Evolutionary conservation across 1,284 basidiomycete species (phyloP).

Genomic region (Ceratorhiza oryzae-sativae): DNA sequence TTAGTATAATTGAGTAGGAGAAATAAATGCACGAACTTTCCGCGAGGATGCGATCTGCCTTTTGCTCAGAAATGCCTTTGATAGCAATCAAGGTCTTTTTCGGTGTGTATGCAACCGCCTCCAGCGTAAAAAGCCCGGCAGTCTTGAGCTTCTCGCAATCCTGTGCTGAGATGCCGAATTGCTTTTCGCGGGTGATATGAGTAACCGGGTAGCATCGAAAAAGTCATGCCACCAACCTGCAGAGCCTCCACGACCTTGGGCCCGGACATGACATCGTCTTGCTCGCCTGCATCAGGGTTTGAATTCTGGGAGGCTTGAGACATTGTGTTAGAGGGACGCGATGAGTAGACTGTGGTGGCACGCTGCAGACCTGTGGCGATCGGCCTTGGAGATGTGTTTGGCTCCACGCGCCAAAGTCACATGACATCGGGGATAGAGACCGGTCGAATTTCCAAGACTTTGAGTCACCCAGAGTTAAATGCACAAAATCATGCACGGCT

Average conservation of each 20-base stretch:
- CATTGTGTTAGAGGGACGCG: constrained; percentile 45
- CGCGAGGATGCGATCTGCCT: constrained; percentile 94
- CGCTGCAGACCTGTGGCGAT: constrained; percentile 32
- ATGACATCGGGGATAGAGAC: constrained; percentile 16
- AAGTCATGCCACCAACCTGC: constrained; percentile 53
- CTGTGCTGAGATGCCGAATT: constrained; percentile 87
- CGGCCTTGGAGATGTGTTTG: constrained; percentile 35
- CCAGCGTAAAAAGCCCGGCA: constrained; percentile 92
- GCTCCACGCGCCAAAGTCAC: constrained; percentile 34
- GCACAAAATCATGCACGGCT: constrained; percentile 24
- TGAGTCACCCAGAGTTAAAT: constrained; percentile 1
- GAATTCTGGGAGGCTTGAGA: constrained; percentile 60
- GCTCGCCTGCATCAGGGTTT: constrained; percentile 53
- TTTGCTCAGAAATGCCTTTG: constrained; percentile 97
- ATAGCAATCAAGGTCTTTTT: constrained; percentile 92
- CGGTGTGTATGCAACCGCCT: constrained; percentile 96
- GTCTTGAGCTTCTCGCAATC: constrained; percentile 98
- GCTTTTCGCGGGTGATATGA: constrained; percentile 51
- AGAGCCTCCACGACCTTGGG: constrained; percentile 85
- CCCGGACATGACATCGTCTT: constrained; percentile 67
- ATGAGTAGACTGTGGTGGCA: constrained; percentile 18
- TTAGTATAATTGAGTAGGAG: background rate
- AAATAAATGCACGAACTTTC: constrained; percentile 70
- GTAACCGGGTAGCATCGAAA: background rate
- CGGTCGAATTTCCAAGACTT: background rate